Evolutionary conservation across 2,329 filamentous ascomycete species (phyloP), one percentile per base, ranked within the genome.

Genomic region (Pestalotiopsis fici): DNA sequence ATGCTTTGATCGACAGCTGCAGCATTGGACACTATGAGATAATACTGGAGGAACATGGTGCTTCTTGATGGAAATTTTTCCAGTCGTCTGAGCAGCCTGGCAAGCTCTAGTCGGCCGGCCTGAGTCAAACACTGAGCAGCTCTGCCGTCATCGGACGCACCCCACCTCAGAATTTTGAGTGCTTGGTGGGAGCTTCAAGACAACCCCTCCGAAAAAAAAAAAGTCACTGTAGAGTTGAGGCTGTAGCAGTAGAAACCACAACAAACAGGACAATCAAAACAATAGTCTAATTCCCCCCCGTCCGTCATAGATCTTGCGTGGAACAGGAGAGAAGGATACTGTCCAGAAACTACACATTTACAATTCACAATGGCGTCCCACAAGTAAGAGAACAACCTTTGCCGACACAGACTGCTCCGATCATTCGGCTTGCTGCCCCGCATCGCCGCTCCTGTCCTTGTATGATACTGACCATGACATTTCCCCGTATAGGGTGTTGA

Each of bases 371-470:
- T 69, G 69, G 64, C 69, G 39, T 64, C 67, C 55, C 62, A 60
- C 57, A 60, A 70, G 67, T 71, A 70, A 72, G 69, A 43, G 50
- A 28, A 47, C n/a, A 35, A 35, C 15, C 25, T 65, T 7, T 9
- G 9, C 13, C 23, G 6, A 6, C 21, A 18, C 31, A 18, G 31
- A 35, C 28, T 31, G 57, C 28, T 21, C n/a, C 28, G 13, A 37
- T 18, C 31, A 35, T 35, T 35, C 31, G 31, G 31, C 31, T 35
- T n/a, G 43, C 43, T 50, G 43, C 43, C 43, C 43, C 43, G 43
- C 43, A 50, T 50, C 43, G 43, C 43, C 43, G 43, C 43, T 50
- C 43, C n/a, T 50, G 43, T n/a, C 43, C n/a, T 18, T 50, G 18
- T 50, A 50, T 50, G 18, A 11, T 60, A 21, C 57, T 60, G 27